Conservation (phyloP, 495 filamentous ascomycete genomes). For the Jackrogersella multiformis region DNA sequence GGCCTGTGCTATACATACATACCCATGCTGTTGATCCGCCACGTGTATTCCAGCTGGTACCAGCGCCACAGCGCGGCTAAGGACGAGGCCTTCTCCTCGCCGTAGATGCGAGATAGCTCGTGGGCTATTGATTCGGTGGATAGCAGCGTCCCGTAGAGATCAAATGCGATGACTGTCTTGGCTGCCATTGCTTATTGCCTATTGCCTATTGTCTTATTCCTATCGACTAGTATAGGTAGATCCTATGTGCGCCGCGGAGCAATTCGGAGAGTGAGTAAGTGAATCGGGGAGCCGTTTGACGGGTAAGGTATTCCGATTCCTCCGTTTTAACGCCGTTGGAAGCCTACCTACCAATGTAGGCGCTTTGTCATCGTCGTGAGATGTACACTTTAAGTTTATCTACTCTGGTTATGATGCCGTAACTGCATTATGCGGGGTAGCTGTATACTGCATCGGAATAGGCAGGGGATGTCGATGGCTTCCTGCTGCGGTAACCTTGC, state of each 20-base stretch:
- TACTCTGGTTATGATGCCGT: neutral
- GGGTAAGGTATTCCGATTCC: neutral
- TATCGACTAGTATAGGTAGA: too few relatives aligned
- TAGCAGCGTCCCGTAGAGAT: constrained; percentile 78
- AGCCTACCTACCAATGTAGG: neutral
- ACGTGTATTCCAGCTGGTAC: constrained; percentile 82
- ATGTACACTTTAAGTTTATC: too few relatives aligned
- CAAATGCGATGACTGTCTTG: constrained; percentile 70
- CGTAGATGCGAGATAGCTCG: constrained; percentile 62
- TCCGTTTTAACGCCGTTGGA: constrained; percentile 1
- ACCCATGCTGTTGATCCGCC: constrained; percentile 85
- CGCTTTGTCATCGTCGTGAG: constrained; percentile 16
- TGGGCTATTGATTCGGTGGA: constrained; percentile 73
- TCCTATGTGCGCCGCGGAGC: neutral
- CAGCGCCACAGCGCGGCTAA: constrained; percentile 65
- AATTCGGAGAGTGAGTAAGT: constrained; percentile 23
- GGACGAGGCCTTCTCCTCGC: constrained; percentile 60
- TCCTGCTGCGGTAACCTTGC: neutral
- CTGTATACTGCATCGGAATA: constrained; percentile 33
- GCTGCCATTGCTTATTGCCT: too few relatives aligned
- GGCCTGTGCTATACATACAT: too few relatives aligned
- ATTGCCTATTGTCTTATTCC: too few relatives aligned
- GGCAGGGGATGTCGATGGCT: neutral
- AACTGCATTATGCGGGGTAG: constrained; percentile 34
- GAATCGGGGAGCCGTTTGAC: constrained; percentile 1